phyloP scores from a whole-genome alignment of 78 protist species.

The Protostelium mycophagum region DNA sequence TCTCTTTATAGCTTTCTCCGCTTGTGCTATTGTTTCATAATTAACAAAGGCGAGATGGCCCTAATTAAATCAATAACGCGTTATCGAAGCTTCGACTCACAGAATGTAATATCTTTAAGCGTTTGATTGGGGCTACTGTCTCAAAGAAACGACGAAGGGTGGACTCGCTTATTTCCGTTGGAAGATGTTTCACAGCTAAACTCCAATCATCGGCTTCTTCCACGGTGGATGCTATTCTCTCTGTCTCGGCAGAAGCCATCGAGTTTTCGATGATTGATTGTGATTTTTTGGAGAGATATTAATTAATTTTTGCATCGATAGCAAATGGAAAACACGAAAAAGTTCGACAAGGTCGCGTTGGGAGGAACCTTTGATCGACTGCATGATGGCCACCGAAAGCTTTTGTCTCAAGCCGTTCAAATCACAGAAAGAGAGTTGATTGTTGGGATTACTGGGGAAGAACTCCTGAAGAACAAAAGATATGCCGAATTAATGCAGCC shows the following conservation, averaged over 20 bases:
- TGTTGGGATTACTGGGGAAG: conserved; percentile 22
- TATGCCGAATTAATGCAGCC: conserved; percentile 2
- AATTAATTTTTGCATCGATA: not conserved
- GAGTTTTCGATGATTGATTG: not conserved
- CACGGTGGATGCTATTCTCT: not conserved
- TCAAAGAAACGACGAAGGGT: not conserved
- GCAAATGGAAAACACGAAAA: not conserved
- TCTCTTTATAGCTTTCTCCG: not conserved
- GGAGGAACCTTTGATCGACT: conserved; percentile 68
- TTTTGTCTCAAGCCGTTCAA: conserved; percentile 20
- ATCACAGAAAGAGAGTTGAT: not conserved
- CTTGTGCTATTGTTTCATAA: not conserved
- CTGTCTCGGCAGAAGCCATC: not conserved
- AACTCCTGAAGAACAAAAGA: conserved; percentile 8
- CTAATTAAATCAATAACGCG: not conserved
- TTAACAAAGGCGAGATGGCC: not conserved
- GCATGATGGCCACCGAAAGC: conserved; percentile 53
- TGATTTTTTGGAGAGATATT: not conserved
- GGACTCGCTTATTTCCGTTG: not conserved
- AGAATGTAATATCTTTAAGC: not conserved
- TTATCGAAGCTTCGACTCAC: not conserved
- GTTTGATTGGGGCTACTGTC: not conserved
- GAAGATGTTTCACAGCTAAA: not conserved
- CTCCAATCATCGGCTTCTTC: not conserved
- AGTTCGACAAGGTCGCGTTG: conserved; percentile 6